Evolutionary conservation across 768 basidiomycete genomes (phyloP), one percentile per base, ranked within the genome.

Genomic region (Nevesoporus exiguus): DNA sequence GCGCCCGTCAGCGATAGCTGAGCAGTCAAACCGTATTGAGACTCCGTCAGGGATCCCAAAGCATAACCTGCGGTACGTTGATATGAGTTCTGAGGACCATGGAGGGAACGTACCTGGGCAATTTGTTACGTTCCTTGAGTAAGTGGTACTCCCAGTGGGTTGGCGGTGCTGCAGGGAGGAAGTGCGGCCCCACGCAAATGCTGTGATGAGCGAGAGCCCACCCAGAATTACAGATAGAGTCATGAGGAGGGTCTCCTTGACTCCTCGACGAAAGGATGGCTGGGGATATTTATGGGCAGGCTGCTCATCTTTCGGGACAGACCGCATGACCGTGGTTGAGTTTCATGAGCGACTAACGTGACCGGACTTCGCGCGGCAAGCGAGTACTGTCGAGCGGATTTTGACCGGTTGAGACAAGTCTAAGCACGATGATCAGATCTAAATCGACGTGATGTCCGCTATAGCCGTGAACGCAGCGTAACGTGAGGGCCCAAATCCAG

Each of bases 1-100:
- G 69, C 36, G 2, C 85, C 85, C 1, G 79, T 76, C 7, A 89
- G 73, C 33, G 65, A 68, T 5, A 89, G 71, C 17, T 74, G 72
- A 25, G 85, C 86, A 0, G 73, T 77, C 25, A 89, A 70, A 24
- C 85, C 84, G 13, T 62, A 72, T 15, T 62, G 55, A 3, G 72
- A 79, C 57, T 80, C 71, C 8, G 65, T 51, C 19, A 88, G 57
- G 2, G 72, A 70, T 15, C 66, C 61, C 19, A 89, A 66, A 7
- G 71, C 70, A 60, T 88, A 89, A 15, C 87, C 87, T 83, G 51
- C 17, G 8, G 43, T 10, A 11, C 5, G 19, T 57, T 24, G 24
- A 31, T 14, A 24, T 34, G 5, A 49, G 29, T 29, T 19, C 24
- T 0, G 42, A 5, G 9, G 49, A 27, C 3, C 6, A 50, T 19